These are phyloP conservation scores for Aspergillus sp. DNA, from an alignment of 2,329 filamentous ascomycete species.

Conservation along the genomic window DNA sequence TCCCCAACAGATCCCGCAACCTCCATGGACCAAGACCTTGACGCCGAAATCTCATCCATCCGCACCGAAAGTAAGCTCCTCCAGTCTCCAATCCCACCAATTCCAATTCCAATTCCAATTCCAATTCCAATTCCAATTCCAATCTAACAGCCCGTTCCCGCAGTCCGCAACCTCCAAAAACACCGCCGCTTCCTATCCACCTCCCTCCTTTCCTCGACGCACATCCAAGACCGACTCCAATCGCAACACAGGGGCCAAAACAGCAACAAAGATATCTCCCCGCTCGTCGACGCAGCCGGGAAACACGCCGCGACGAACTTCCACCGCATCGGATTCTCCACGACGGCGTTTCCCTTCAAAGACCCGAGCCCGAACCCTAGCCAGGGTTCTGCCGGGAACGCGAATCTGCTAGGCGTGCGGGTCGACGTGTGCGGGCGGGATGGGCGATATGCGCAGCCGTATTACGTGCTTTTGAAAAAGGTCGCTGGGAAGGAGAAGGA, in stretches of 20 bases:
- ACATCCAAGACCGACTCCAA: conserved; percentile 22
- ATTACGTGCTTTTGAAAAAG: conserved; percentile 33
- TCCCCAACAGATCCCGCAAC: not conserved
- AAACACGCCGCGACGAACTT: conserved; percentile 30
- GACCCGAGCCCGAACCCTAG: conserved; percentile 30
- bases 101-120: not conserved
- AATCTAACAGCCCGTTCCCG: conserved; percentile 6
- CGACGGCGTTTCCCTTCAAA: conserved; percentile 38
- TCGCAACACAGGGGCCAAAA: too few relatives aligned
- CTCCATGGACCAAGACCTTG: conserved; percentile 20
- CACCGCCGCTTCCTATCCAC: conserved; percentile 31
- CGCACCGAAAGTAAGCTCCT: conserved; percentile 30
- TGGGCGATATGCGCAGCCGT: conserved; percentile 33
- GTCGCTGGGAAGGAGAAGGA: conserved; percentile 12
- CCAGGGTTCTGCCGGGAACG: conserved; percentile 4
- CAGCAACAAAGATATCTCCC: conserved; percentile 18
- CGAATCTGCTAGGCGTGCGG: conserved; percentile 31
- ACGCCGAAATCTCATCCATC: conserved; percentile 33
- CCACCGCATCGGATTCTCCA: conserved; percentile 36
- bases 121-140: not conserved
- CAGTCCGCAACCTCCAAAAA: conserved; percentile 31
- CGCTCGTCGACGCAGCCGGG: conserved; percentile 20
- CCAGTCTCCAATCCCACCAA: not conserved
- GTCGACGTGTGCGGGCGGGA: conserved; percentile 33
- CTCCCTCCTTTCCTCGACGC: conserved; percentile 33